Conservation (phyloP, 73 alveolate species). For the Symbiodinium pilosum region DNA sequence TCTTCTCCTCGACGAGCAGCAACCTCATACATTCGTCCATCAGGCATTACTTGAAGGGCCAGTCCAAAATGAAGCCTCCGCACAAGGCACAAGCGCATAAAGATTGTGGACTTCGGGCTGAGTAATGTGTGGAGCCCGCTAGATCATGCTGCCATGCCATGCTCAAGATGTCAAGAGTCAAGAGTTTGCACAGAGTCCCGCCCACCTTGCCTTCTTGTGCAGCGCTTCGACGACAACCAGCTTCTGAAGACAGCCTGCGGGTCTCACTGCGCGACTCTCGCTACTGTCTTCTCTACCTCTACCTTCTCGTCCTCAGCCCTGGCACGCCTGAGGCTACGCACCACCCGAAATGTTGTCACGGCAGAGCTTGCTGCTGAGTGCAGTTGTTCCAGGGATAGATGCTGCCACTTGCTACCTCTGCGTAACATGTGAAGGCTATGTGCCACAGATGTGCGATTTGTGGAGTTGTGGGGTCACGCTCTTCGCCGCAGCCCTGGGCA, state of each 20-base stretch:
- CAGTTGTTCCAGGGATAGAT: neutral
- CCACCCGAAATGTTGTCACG: constrained; percentile 93
- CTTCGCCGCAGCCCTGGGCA: constrained; percentile 97
- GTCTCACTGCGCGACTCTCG: constrained; percentile 7
- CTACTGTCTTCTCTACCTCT: no score
- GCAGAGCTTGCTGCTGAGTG: constrained; percentile 8
- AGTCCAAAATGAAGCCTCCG: neutral
- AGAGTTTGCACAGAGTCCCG: no score
- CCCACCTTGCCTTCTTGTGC: neutral
- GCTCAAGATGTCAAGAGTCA: no score
- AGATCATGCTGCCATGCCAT: no score
- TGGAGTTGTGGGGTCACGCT: constrained; percentile 96
- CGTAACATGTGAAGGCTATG: neutral
- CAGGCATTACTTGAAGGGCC: neutral
- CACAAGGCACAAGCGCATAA: constrained; percentile 92
- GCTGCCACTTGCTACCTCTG: neutral
- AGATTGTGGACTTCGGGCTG: constrained; percentile 97
- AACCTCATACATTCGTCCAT: neutral
- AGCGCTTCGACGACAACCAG: constrained; percentile 82
- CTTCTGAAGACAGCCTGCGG: constrained; percentile 91
- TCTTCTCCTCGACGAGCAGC: constrained; percentile 95
- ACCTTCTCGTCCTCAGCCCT: no score
- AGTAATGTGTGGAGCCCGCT: constrained; percentile 71
- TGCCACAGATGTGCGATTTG: constrained; percentile 90
- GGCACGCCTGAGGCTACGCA: constrained; percentile 30